Conservation (phyloP, 148 eudicot genomes). For the Arbutus unedo region DNA sequence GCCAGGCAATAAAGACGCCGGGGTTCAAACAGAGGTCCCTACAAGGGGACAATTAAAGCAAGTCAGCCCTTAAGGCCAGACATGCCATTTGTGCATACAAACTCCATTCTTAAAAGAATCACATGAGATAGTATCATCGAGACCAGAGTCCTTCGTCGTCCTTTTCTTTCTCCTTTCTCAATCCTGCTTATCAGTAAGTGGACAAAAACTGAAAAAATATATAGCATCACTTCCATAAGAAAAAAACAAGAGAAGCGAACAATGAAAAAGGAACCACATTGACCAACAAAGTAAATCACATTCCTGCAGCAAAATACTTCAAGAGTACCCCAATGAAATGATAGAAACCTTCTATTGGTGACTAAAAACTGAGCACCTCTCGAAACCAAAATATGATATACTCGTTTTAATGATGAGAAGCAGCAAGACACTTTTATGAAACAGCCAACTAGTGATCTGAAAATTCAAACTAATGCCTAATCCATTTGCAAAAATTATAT, state of each 20-base stretch:
- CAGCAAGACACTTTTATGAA: not conserved
- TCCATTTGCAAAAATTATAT: not conserved
- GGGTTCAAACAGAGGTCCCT: not conserved
- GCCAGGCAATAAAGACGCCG: not conserved
- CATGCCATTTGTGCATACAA: not conserved
- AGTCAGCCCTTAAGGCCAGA: not conserved
- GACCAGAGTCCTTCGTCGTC: not conserved
- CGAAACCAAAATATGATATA: not conserved
- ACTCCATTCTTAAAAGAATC: not conserved
- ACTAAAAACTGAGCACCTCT: not conserved
- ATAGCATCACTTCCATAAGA: not conserved
- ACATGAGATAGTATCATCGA: not conserved
- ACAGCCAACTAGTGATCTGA: not conserved
- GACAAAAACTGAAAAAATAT: not conserved
- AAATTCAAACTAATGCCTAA: not conserved
- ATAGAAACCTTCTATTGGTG: not conserved
- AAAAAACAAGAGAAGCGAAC: not conserved
- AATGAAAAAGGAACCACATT: not conserved
- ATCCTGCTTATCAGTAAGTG: not conserved
- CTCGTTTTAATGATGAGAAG: not conserved
- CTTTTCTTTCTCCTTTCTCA: not conserved
- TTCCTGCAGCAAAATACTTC: not conserved
- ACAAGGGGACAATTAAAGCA: not conserved
- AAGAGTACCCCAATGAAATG: not conserved
- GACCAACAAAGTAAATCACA: not conserved